phyloP scores from a whole-genome alignment of 2,329 filamentous ascomycete species.

The Zymoseptoria ardabiliae region DNA sequence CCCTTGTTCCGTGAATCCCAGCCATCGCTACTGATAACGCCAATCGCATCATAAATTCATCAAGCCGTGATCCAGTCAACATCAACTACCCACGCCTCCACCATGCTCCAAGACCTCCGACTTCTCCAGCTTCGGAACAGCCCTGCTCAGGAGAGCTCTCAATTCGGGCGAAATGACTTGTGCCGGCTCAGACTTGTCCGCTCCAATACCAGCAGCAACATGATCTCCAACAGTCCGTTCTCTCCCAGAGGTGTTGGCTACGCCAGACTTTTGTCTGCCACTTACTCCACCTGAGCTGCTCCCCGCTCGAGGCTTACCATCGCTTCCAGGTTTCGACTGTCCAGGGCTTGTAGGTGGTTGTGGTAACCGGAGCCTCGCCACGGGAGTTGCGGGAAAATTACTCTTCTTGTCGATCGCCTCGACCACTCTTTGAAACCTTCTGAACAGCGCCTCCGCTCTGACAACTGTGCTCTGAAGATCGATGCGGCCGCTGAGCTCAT shows the following conservation, averaged over 20 bases:
- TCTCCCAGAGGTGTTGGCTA: slow-evolving; percentile 32
- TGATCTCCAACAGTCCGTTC: slow-evolving; percentile 29
- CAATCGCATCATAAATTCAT: neutral
- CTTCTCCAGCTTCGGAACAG: slow-evolving; percentile 47
- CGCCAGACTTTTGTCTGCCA: slow-evolving; percentile 4
- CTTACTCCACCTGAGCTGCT: slow-evolving; percentile 2
- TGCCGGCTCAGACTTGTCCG: slow-evolving; percentile 26
- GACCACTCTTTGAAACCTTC: slow-evolving; percentile 77
- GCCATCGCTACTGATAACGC: neutral
- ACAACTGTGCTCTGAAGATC: slow-evolving; percentile 81
- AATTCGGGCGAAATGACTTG: slow-evolving; percentile 59
- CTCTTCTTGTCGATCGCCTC: slow-evolving; percentile 88
- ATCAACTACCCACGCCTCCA: slow-evolving; percentile 31
- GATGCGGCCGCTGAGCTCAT: slow-evolving; percentile 88
- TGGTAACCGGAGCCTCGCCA: slow-evolving; percentile 43
- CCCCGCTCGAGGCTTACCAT: slow-evolving; percentile 13
- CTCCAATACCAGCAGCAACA: slow-evolving; percentile 19
- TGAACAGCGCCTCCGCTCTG: slow-evolving; percentile 81
- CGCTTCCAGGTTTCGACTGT: slow-evolving; percentile 13
- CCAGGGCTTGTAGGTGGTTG: slow-evolving; percentile 18
- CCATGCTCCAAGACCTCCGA: slow-evolving; percentile 40
- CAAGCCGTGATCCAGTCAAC: neutral
- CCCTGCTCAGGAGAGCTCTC: slow-evolving; percentile 52
- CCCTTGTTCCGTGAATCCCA: neutral
- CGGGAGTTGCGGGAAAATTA: slow-evolving; percentile 61